A percentile compares a stretch with the other conserved stretches of the same genome.
Conservation (phyloP, 75 land plant species). For the Pinus taeda region DNA sequence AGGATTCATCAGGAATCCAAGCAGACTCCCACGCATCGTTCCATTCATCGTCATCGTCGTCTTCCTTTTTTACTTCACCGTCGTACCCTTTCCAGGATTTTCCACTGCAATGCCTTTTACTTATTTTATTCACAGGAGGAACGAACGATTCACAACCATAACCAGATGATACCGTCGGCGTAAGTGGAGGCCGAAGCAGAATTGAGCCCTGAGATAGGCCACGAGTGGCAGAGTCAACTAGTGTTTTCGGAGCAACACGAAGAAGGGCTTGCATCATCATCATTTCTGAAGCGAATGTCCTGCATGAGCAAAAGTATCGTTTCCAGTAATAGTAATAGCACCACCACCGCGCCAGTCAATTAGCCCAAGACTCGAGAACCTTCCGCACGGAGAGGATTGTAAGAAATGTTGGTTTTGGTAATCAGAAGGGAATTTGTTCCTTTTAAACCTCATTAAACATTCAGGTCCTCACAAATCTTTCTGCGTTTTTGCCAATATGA, state of each 20-base stretch:
- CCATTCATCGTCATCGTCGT: conserved; percentile 49
- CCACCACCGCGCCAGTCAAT: too few relatives aligned
- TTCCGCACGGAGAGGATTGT: too few relatives aligned
- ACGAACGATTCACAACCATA: background rate
- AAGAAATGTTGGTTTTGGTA: too few relatives aligned
- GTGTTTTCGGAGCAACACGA: conserved; percentile 1
- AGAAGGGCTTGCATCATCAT: background rate
- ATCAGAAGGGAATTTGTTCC: too few relatives aligned
- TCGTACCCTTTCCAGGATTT: background rate
- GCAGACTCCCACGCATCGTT: conserved; percentile 72
- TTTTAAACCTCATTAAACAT: too few relatives aligned
- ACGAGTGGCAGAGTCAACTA: background rate
- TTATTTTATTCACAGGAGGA: background rate
- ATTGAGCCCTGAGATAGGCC: background rate
- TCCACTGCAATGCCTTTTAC: background rate
- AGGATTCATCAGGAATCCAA: conserved; percentile 62
- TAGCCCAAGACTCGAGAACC: too few relatives aligned
- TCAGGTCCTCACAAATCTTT: too few relatives aligned
- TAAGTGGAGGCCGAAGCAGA: background rate
- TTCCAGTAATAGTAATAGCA: too few relatives aligned
- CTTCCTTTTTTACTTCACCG: background rate
- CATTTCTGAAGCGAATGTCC: too few relatives aligned
- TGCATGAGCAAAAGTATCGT: too few relatives aligned
- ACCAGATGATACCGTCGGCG: background rate
- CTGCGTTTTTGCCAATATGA: too few relatives aligned